Evolutionary conservation across 352 stramenopile genomes (phyloP), one percentile per base, ranked within the genome.

Genomic region (Globisporangium polare): DNA sequence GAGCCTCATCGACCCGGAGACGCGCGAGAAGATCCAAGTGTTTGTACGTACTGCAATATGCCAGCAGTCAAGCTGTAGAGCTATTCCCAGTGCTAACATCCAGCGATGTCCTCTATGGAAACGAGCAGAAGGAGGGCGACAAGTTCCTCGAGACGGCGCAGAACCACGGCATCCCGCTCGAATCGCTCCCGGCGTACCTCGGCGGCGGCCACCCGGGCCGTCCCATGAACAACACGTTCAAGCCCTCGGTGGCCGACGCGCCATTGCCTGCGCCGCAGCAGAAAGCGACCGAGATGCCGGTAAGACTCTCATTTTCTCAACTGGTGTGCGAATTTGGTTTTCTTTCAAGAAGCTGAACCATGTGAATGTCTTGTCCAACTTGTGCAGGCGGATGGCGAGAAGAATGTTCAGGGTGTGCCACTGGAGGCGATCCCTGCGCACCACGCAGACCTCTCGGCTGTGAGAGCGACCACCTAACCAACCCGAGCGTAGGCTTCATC

Each of bases 21-120:
- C 83, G n/a, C 75, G 77, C 31, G 78, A 92, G 56, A 95, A 95
- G 72, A 92, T 93, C 58, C 72, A 91, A 67, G 83, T 95, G 24
- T 86, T 91, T 60, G 39, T 45, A 45, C 39, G 39, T 45, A n/a
- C n/a, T n/a, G n/a, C n/a, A n/a, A n/a, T n/a, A n/a, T n/a, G n/a
- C n/a, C n/a, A n/a, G n/a, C n/a, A n/a, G n/a, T n/a, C n/a, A n/a
- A n/a, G n/a, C n/a, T n/a, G n/a, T n/a, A n/a, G n/a, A n/a, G n/a
- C n/a, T n/a, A n/a, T n/a, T n/a, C n/a, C n/a, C n/a, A n/a, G n/a
- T n/a, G n/a, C n/a, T n/a, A n/a, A n/a, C n/a, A n/a, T n/a, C n/a
- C n/a, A n/a, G n/a, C n/a, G n/a, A n/a, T n/a, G n/a, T n/a, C n/a
- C n/a, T n/a, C n/a, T n/a, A n/a, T n/a, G n/a, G n/a, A n/a, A n/a